Percentiles rank a stretch among this genome's conserved stretches.
These are phyloP conservation scores for Gossypium thurberi DNA, from an alignment of 345 rosid species.

Conservation along the genomic window DNA sequence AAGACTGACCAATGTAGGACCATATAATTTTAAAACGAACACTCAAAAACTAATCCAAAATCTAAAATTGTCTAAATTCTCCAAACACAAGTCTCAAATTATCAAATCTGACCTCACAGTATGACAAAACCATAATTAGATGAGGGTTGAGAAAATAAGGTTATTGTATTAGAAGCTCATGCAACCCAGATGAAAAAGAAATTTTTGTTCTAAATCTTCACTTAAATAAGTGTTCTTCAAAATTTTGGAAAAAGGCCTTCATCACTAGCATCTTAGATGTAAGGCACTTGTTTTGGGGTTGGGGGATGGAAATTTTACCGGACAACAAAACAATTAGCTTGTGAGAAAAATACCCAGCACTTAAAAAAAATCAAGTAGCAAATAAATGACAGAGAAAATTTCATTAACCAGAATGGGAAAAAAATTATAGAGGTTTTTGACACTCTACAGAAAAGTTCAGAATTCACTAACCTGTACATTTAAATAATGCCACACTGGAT, in stretches of 20 bases:
- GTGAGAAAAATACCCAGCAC: not conserved
- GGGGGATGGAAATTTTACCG: conserved; percentile 2
- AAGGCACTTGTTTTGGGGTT: not conserved
- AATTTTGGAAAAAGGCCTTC: not conserved
- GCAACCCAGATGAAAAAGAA: not conserved
- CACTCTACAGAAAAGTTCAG: not conserved
- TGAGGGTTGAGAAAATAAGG: not conserved
- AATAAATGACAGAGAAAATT: not conserved
- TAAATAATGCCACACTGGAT: conserved; percentile 96
- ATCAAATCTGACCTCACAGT: not conserved
- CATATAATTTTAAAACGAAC: conserved; percentile 1
- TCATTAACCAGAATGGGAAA: not conserved
- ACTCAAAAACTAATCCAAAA: not conserved
- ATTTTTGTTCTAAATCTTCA: not conserved
- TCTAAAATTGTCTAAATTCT: not conserved
- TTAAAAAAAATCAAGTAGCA: not conserved
- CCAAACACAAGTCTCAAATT: not conserved
- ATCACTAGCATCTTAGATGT: not conserved
- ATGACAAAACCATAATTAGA: not conserved
- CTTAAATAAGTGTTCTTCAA: not conserved
- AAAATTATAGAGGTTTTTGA: not conserved
- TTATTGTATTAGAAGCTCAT: not conserved
- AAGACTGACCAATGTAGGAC: not conserved
- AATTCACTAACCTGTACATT: conserved; percentile 73
- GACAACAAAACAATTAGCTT: conserved; percentile 4